Evolutionary conservation across 257 asterid species (phyloP), one percentile per base, ranked within the genome.

Genomic region (Jacaranda mimosifolia): DNA sequence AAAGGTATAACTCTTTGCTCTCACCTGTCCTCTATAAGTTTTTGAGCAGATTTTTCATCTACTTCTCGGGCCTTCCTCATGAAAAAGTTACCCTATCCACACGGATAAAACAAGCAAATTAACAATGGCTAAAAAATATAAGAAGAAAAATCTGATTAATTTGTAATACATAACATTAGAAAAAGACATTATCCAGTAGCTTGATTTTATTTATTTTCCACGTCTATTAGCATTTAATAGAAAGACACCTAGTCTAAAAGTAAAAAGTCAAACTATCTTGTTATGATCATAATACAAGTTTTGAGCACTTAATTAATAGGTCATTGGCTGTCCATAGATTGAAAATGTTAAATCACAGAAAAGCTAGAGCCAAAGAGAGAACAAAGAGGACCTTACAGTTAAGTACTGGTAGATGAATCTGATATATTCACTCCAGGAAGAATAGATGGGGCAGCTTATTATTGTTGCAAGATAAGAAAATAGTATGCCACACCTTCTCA

Each of bases 1-100:
- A 68, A 59, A n/a, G n/a, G 79, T 12, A 78, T 1, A 70, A 53
- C 55, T 65, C 15, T 60, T 62, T 68, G 66, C 66, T 18, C 85
- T 69, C 55, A 91, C 98, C 94, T 91, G 82, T 73, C 65, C 49
- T 78, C 79, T 21, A 75, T 74, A 78, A 93, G 92, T 80, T 80
- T 87, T 68, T 82, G 73, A 62, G 88, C 65, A 74, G 98, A 90
- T 72, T 70, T 62, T 81, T 91, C 94, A 75, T 93, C 90, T 80
- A 92, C 90, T 80, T 90, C 96, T 68, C 84, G 85, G n/a, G 98
- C 97, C 84, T 85, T 90, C 83, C 17, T 80, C 90, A 79, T 88
- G 64, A 72, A 93, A 80, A 86, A 88, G 78, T 85, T 75, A 58
- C 97, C 98, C 96, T 90, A 79, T 63, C 71, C 63, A 70, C 60